phyloP scores from a whole-genome alignment of 345 rosid genomes.

The Citrus maxima region DNA sequence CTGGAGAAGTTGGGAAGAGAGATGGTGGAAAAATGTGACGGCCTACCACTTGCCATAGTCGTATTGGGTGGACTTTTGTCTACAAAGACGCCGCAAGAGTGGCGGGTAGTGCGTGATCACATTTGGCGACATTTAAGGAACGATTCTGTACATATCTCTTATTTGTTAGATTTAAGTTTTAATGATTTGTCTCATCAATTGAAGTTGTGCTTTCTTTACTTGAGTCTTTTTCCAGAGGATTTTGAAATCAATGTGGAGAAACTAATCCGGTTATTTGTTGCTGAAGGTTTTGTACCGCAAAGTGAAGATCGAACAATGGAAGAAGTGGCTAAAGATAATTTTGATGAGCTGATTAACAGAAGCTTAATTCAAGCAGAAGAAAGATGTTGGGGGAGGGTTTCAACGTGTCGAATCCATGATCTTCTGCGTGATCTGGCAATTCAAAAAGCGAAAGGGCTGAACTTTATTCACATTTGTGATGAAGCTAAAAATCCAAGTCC shows the following conservation, averaged over 20 bases:
- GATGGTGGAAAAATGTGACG: background rate
- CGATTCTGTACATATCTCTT: background rate
- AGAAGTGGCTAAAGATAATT: background rate
- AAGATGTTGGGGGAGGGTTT: background rate
- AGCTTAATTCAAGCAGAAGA: background rate
- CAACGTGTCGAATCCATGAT: background rate
- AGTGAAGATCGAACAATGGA: background rate
- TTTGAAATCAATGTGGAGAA: background rate
- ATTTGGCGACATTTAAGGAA: background rate
- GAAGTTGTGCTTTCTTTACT: background rate
- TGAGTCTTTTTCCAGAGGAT: background rate
- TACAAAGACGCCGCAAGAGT: background rate
- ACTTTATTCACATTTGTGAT: background rate
- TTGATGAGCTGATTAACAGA: background rate
- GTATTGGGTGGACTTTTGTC: background rate
- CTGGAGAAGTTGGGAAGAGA: background rate
- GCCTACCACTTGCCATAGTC: background rate
- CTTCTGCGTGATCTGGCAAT: background rate
- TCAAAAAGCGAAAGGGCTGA: background rate
- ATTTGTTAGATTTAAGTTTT: background rate
- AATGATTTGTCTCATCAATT: background rate
- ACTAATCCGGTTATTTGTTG: background rate
- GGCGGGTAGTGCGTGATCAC: background rate
- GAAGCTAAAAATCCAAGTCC: background rate
- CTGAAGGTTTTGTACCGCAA: background rate